Evolutionary conservation across 1,139 yeast species (phyloP).

Genomic region (Hanseniaspora sp.): DNA sequence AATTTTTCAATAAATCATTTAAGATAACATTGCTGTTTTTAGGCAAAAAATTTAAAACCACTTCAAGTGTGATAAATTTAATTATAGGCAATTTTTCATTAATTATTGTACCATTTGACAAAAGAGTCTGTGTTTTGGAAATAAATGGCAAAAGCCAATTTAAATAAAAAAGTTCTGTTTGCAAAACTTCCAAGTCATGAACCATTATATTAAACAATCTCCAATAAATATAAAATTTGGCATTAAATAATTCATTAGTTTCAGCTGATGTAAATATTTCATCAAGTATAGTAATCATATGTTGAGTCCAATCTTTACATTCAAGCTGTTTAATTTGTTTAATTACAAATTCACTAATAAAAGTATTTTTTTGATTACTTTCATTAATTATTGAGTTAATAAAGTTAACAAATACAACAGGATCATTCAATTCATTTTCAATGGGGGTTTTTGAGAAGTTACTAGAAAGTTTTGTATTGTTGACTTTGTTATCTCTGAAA

Average conservation of each 20-base stretch:
- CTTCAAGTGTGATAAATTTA: conserved; percentile 2
- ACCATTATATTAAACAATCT: background rate
- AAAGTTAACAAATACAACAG: background rate
- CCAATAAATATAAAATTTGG: conserved; percentile 6
- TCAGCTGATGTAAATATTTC: background rate
- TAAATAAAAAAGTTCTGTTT: background rate
- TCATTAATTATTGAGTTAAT: background rate
- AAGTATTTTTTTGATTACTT: background rate
- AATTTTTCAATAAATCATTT: background rate
- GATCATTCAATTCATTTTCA: background rate
- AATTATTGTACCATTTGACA: background rate
- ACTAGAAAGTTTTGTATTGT: background rate
- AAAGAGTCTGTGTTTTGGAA: background rate
- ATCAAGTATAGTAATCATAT: background rate
- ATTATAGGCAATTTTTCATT: conserved; percentile 9
- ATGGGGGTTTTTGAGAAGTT: background rate
- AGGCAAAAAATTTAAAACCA: background rate
- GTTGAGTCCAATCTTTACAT: background rate
- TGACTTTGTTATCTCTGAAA: background rate
- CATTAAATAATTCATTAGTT: background rate
- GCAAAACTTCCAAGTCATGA: background rate
- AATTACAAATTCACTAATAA: background rate
- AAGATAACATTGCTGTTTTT: background rate
- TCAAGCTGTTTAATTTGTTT: background rate
- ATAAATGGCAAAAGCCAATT: conserved; percentile 3